These are phyloP conservation scores for Clavaria fumosa DNA, from an alignment of 768 basidiomycete genomes.

Conservation along the genomic window DNA sequence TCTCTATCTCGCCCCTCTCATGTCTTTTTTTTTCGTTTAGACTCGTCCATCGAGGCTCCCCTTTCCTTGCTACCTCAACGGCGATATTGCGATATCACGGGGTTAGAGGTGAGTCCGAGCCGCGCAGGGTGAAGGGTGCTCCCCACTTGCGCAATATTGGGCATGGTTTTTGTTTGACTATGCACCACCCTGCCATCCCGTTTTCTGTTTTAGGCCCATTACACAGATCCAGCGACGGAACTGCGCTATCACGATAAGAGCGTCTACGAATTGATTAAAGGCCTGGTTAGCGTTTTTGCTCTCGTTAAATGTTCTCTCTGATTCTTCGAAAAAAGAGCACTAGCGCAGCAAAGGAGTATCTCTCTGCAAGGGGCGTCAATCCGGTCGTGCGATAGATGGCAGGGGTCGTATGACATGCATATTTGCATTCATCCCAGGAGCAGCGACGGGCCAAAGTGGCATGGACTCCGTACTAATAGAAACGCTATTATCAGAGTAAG, in stretches of 20 bases:
- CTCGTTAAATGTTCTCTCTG: not conserved
- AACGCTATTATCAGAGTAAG: too few species aligned
- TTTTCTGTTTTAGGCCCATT: conserved; percentile 41
- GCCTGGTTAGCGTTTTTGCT: conserved; percentile 31
- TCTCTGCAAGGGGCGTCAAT: conserved; percentile 34
- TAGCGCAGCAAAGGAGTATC: conserved; percentile 61
- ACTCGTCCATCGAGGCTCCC: conserved; percentile 71
- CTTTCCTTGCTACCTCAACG: conserved; percentile 64
- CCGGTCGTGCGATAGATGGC: conserved; percentile 24
- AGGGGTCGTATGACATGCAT: too few species aligned
- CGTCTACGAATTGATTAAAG: conserved; percentile 71
- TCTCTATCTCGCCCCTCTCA: not conserved
- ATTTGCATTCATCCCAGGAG: too few species aligned
- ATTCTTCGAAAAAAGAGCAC: conserved; percentile 33
- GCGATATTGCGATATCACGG: conserved; percentile 78
- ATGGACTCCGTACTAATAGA: too few species aligned
- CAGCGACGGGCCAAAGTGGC: too few species aligned
- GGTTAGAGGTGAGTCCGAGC: conserved; percentile 50
- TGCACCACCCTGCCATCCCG: not conserved
- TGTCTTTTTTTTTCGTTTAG: conserved; percentile 20
- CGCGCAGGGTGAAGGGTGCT: too few species aligned
- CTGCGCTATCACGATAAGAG: conserved; percentile 76
- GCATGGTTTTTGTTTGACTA: not conserved
- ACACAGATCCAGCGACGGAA: conserved; percentile 69
- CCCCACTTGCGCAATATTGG: too few species aligned